Evolutionary conservation across 768 basidiomycete species (phyloP), one percentile per base, ranked within the genome.

Genomic region (Leucosporidium scottii): DNA sequence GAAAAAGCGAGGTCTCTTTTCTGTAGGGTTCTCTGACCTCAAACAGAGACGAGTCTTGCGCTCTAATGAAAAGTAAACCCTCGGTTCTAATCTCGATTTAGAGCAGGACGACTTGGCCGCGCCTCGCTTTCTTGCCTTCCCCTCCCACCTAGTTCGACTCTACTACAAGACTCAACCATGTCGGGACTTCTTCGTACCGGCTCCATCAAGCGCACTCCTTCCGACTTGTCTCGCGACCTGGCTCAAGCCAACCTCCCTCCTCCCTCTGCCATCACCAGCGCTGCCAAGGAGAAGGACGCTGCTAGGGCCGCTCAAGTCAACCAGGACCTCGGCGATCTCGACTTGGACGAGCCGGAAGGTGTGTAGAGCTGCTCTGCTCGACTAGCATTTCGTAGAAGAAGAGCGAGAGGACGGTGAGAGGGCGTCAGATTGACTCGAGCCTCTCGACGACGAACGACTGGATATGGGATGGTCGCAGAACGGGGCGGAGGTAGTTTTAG

Each of bases 191-290:
- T 31, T 4, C 47, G 61, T 10, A 51, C 28, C 18, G 20, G 39
- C 7, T 62, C 59, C 1, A 69, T 73, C 68, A 67, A 68, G 66
- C 65, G 72, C 28, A 73, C 72, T 2, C 66, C 72, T 13, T 67
- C 66, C 8, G 72, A 73, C 47, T 65, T 73, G 27, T 55, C 50
- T 1, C 39, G 59, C 12, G 55, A 54, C 1, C 61, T 73, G n/a
- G 68, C 72, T 1, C 58, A 44, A 34, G 56, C 49, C 31, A 58
- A 69, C 39, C 54, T 73, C 4, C 72, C 72, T 20, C 57, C 51
- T 17, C 72, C 72, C 0, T 64, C 66, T 36, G 62, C 61, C 28
- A 65, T 73, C 62, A 59, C 65, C 15, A 25, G 13, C 21, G 60
- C 54, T 8, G 49, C 62, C 28, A 49, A 36, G 27, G 49, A 48